phyloP scores from a whole-genome alignment of 345 rosid species.

The Geranium brycei region DNA sequence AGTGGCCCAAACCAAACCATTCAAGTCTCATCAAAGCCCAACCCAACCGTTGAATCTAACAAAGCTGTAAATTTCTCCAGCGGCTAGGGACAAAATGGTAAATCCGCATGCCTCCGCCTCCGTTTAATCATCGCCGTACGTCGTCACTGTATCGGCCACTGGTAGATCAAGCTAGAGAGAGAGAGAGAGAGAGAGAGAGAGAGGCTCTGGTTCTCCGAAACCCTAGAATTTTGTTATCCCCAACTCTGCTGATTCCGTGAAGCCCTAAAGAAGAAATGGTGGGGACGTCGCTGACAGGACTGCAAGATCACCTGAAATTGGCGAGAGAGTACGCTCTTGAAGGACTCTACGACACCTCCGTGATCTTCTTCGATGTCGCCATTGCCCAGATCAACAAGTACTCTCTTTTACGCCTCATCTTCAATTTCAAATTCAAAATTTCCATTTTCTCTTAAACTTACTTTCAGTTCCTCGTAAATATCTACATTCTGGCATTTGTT shows the following conservation, averaged over 20 bases:
- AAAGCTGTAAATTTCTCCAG: neutral
- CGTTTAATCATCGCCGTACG: slow-evolving; percentile 46
- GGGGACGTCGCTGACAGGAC: slow-evolving; percentile 54
- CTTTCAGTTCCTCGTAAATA: no score
- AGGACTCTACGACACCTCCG: slow-evolving; percentile 86
- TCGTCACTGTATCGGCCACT: slow-evolving; percentile 20
- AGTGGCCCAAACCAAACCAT: neutral
- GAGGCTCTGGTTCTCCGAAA: neutral
- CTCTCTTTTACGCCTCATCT: neutral
- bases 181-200: slow-evolving; percentile 2
- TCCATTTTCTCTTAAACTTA: no score
- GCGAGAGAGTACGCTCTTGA: slow-evolving; percentile 91
- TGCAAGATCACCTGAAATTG: slow-evolving; percentile 93
- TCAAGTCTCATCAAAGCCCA: no score
- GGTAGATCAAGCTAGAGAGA: neutral
- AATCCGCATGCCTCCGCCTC: slow-evolving; percentile 4
- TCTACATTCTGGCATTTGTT: no score
- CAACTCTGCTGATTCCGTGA: no score
- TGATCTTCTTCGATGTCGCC: slow-evolving; percentile 91
- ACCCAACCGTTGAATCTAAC: no score
- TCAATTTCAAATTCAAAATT: no score
- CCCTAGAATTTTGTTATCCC: slow-evolving; percentile 13
- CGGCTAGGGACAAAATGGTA: slow-evolving; percentile 8
- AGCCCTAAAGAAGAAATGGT: slow-evolving; percentile 19
- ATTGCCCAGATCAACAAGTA: slow-evolving; percentile 80